These are phyloP conservation scores for Ogataea allantospora DNA, from an alignment of 805 yeast species.

Conservation along the genomic window DNA sequence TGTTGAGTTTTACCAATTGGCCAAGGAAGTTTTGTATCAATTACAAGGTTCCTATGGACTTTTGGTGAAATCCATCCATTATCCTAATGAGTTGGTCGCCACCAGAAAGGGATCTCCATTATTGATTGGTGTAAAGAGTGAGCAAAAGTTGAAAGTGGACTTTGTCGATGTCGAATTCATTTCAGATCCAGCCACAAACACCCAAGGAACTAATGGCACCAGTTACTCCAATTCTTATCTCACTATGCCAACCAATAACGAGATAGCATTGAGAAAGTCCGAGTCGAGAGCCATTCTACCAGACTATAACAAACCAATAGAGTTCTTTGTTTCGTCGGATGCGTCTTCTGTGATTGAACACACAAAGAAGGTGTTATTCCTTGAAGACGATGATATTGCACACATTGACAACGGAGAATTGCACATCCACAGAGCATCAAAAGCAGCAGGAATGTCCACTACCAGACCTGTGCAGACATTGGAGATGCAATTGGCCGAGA, in stretches of 20 bases:
- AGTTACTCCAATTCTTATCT: slow-evolving; percentile 16
- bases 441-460: slow-evolving; percentile 84
- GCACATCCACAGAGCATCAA: slow-evolving; percentile 95
- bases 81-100: slow-evolving; percentile 94
- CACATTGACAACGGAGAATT: slow-evolving; percentile 97
- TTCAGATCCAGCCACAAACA: slow-evolving; percentile 45
- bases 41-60: slow-evolving; percentile 97
- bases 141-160: slow-evolving; percentile 92
- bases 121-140: slow-evolving; percentile 95
- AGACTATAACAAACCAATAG: slow-evolving; percentile 89
- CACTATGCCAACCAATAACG: slow-evolving; percentile 20
- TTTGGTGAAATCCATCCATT: slow-evolving; percentile 85
- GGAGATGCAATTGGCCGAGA: slow-evolving; percentile 95
- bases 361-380: slow-evolving; percentile 92
- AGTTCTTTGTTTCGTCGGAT: slow-evolving; percentile 93
- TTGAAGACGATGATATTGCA: slow-evolving; percentile 98
- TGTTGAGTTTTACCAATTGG: slow-evolving; percentile 85
- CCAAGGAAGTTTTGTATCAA: slow-evolving; percentile 88
- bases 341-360: slow-evolving; percentile 96
- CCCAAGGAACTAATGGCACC: slow-evolving; percentile 22
- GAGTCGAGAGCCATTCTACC: slow-evolving; percentile 94
- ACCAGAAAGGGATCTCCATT: slow-evolving; percentile 98
- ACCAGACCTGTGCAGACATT: slow-evolving; percentile 94
- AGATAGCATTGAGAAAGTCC: slow-evolving; percentile 30
- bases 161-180: slow-evolving; percentile 98